Conservation (phyloP, 2,329 filamentous ascomycete species). For the Neofusicoccum laricinum region DNA sequence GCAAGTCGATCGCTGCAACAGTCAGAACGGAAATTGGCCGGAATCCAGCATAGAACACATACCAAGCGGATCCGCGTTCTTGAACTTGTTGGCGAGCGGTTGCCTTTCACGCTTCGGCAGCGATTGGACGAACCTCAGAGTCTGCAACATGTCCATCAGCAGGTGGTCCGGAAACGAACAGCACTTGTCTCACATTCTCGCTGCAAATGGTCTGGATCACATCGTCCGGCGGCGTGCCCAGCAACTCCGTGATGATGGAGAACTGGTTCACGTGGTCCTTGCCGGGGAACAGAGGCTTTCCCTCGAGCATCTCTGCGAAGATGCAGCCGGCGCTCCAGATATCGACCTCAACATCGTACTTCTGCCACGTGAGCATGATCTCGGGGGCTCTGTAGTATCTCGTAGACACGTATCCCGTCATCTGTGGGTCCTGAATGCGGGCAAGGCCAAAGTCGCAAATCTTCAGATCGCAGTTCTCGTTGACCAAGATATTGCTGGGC, state of each 20-base stretch:
- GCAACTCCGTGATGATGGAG: constrained; percentile 96
- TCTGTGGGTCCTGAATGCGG: constrained; percentile 97
- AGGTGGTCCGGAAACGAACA: constrained; percentile 2
- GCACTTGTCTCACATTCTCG: constrained; percentile 70
- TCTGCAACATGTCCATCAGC: constrained; percentile 53
- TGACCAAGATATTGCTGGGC: constrained; percentile 98
- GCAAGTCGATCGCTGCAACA: constrained; percentile 74
- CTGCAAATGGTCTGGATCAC: constrained; percentile 98
- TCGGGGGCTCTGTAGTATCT: constrained; percentile 98
- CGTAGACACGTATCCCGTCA: constrained; percentile 98
- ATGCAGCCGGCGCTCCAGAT: constrained; percentile 99
- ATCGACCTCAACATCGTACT: constrained; percentile 98
- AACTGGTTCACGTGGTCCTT: constrained; percentile 99
- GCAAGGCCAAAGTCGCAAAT: constrained; percentile 98
- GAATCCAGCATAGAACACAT: constrained; percentile 31
- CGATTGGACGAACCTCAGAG: constrained; percentile 93
- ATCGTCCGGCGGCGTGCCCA: constrained; percentile 95
- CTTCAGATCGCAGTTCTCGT: constrained; percentile 99
- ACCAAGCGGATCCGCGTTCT: constrained; percentile 87
- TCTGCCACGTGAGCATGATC: constrained; percentile 99
- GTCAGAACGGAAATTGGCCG: not conserved
- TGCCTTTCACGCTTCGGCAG: constrained; percentile 91
- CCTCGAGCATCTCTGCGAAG: constrained; percentile 98
- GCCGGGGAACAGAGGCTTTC: constrained; percentile 95
- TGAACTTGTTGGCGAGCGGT: constrained; percentile 84